phyloP scores from a whole-genome alignment of 805 yeast genomes.

The Starmerella cellae region DNA sequence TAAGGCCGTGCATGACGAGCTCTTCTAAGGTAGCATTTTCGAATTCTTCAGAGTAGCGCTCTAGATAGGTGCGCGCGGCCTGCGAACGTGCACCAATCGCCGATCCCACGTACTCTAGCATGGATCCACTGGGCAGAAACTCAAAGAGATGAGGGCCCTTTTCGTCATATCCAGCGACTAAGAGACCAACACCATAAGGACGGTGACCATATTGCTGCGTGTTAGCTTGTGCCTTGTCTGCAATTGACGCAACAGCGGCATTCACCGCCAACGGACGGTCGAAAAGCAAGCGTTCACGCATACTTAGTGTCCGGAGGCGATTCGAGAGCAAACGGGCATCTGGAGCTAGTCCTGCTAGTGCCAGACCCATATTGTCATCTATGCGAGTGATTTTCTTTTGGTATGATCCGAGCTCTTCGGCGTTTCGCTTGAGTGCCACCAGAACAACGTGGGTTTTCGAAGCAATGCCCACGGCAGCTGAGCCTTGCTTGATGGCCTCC shows the following conservation, averaged over 20 bases:
- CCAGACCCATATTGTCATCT: conserved; percentile 88
- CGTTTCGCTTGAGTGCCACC: conserved; percentile 89
- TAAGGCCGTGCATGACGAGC: conserved; percentile 71
- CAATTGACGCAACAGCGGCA: conserved; percentile 71
- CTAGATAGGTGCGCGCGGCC: conserved; percentile 93
- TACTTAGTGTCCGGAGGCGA: conserved; percentile 79
- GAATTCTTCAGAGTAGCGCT: conserved; percentile 64
- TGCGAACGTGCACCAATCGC: conserved; percentile 98
- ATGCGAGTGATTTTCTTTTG: conserved; percentile 86
- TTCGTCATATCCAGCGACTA: conserved; percentile 83
- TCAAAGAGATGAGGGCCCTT: conserved; percentile 89
- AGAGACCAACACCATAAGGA: conserved; percentile 94
- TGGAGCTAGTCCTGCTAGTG: conserved; percentile 94
- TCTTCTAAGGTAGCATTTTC: conserved; percentile 51
- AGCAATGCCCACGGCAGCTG: conserved; percentile 89
- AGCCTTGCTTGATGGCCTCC: conserved; percentile 95
- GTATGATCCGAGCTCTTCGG: conserved; percentile 93
- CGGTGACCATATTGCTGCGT: conserved; percentile 93
- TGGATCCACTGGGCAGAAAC: conserved; percentile 92
- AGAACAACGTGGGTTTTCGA: conserved; percentile 79
- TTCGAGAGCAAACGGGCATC: conserved; percentile 92
- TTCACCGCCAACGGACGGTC: conserved; percentile 74
- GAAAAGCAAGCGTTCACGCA: conserved; percentile 71
- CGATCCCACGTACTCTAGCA: conserved; percentile 78
- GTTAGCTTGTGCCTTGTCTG: conserved; percentile 93